Evolutionary conservation across 208 protist species (phyloP), one percentile per base, ranked within the genome.

Genomic region (Trypanosoma boissoni): DNA sequence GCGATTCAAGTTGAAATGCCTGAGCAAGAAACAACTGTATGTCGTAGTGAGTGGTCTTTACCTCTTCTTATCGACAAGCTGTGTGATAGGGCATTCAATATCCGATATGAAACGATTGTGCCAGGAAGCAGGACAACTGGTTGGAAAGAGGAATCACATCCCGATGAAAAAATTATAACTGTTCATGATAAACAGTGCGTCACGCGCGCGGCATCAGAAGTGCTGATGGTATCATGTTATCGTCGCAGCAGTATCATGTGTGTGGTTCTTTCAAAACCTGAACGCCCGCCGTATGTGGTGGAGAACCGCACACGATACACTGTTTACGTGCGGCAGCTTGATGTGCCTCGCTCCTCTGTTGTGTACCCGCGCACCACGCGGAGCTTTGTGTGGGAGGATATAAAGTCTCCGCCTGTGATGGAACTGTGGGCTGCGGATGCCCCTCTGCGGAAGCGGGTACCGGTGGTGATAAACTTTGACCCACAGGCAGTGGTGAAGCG

Each of bases 291-390:
- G 16, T 72, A 83, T 59, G 66, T 86, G n/a, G 51, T 92, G 32
- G 85, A 92, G 50, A 92, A 92, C 56, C 78, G 85, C 41, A 85
- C 81, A 0, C 53, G 67, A 16, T 89, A 65, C 57, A 76, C 72
- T 24, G 50, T 86, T 18, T 72, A 64, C 48, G 71, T 83, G 49
- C 54, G 71, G 51, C 85, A 92, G 58, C 67, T 23, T 21, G 63
- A 39, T 71, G 37, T 14, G 21, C 61, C 52, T n/a, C 62, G 54
- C 29, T 27, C 43, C 2, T 61, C 73, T 12, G 59, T 66, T 24
- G 67, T 92, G 12, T 81, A 83, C 52, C 79, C 85, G 12, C 71
- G 70, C 10, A 68, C 69, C 21, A 81, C 81, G 18, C 79, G 82
- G 56, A 66, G 53, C 7, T 88, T 80, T 73, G 73, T 76, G 32